Base-by-base conservation (phyloP, 805 yeast species). In the Yarrowia osloensis region DNA sequence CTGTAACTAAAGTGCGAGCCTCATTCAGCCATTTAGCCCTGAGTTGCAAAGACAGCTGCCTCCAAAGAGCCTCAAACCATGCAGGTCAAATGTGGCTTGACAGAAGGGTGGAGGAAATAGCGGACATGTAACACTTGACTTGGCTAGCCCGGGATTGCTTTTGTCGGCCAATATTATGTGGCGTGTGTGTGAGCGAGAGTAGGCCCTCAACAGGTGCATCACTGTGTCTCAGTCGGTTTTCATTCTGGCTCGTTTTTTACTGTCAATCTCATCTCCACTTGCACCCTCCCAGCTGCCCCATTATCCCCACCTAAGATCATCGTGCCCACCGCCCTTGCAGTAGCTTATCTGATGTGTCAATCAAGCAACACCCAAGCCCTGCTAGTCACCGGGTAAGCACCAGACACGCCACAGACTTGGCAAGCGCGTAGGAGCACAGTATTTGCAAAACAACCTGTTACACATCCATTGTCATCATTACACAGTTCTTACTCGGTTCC, bases 251-350 rank as follows among this genome's bases (percentile, higher is more conserved):
- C 2, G 9, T 26, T 7, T 26, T 46, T 26, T n/a, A 4, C 13
- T 17, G 19, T 24, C 28, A 42, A 2, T 15, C 8, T 4, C 15
- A 15, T n/a, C 17, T 28, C 26, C 52, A 22, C 17, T 21, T 40
- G 7, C 19, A 35, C 15, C 19, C 44, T 19, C 22, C 46, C 8
- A 4, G n/a, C 49, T 22, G 26, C 50, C 33, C 33, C 50, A 46
- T 46, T 26, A 9, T 44, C 50, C 26, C 50, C 33, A 26, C 50
- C 28, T 24, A 24, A 24, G 49, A 44, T 49, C 55, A 29, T 19
- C 55, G n/a, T 13, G 39, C 37, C 55, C 55, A 49, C 55, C 39
- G 39, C 37, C 55, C 55, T 19, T 49, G 55, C 55, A 49, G 55
- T 49, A 49, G 55, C 55, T 29, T 49, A 49, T 49, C 55, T 49